A percentile compares a stretch with the other conserved stretches of the same genome.
phyloP scores from a whole-genome alignment of 495 filamentous ascomycete species.

The Mytilinidion resinicola region DNA sequence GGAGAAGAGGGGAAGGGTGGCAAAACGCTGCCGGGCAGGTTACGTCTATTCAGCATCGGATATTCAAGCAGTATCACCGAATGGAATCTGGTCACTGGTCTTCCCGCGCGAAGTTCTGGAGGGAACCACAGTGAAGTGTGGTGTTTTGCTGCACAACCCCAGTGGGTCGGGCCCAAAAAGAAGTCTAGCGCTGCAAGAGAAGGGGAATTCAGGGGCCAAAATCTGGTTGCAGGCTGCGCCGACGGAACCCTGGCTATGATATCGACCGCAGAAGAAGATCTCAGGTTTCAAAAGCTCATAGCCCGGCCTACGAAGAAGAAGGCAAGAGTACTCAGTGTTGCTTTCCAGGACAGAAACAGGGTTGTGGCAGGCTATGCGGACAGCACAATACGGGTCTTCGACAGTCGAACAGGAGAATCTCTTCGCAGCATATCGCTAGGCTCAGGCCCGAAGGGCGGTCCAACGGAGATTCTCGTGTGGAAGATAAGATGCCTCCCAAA shows the following conservation, averaged over 20 bases:
- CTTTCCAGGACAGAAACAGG: slow-evolving; percentile 75
- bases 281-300: slow-evolving; percentile 64
- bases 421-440: slow-evolving; percentile 80
- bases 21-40: slow-evolving; percentile 57
- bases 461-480: slow-evolving; percentile 87
- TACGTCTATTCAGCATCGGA: slow-evolving; percentile 93
- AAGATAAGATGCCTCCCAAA: slow-evolving; percentile 78
- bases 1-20: slow-evolving; percentile 57
- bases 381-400: slow-evolving; percentile 83
- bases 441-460: slow-evolving; percentile 62
- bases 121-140: slow-evolving; percentile 95
- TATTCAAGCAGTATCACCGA: slow-evolving; percentile 88
- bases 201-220: slow-evolving; percentile 51
- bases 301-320: slow-evolving; percentile 69
- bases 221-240: slow-evolving; percentile 81
- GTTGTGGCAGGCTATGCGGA: slow-evolving; percentile 89
- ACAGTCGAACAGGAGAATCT: slow-evolving; percentile 68
- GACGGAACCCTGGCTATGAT: slow-evolving; percentile 84
- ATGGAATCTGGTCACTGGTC: slow-evolving; percentile 79
- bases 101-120: slow-evolving; percentile 71
- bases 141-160: slow-evolving; percentile 88
- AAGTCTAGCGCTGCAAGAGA: slow-evolving; percentile 35
- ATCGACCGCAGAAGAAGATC: slow-evolving; percentile 73
- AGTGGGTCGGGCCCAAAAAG: slow-evolving; percentile 37
- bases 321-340: slow-evolving; percentile 78